These are phyloP conservation scores for Ophiostoma quercus DNA, from an alignment of 2,329 filamentous ascomycete genomes.

Conservation along the genomic window DNA sequence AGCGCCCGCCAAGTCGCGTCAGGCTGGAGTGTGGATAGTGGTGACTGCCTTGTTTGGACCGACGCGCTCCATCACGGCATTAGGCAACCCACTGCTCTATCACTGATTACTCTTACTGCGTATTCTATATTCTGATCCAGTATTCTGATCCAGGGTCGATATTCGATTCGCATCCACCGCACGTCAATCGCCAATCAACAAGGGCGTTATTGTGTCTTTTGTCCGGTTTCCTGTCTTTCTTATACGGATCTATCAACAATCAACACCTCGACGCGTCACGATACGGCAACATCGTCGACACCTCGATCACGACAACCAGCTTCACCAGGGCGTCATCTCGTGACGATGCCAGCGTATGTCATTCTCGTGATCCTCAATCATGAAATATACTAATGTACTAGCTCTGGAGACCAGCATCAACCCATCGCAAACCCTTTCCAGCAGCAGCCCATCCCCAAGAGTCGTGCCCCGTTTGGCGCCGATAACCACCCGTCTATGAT, in stretches of 20 bases:
- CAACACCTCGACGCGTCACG: slow-evolving; percentile 18
- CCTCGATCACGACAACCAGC: not conserved
- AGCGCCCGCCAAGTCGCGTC: slow-evolving; percentile 17
- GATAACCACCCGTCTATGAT: not conserved
- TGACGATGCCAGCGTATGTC: slow-evolving; percentile 29
- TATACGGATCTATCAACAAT: not conserved
- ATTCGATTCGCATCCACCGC: not conserved
- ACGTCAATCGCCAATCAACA: not conserved
- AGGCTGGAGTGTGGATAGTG: not conserved
- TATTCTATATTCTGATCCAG: not conserved
- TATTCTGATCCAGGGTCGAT: not conserved
- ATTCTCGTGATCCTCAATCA: not conserved
- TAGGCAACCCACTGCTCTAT: not conserved
- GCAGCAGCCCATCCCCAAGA: slow-evolving; percentile 14
- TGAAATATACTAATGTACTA: slow-evolving; percentile 33
- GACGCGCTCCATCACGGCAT: slow-evolving; percentile 4
- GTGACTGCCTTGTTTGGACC: slow-evolving; percentile 15
- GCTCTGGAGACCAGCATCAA: slow-evolving; percentile 65
- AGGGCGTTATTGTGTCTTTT: not conserved
- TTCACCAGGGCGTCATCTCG: not conserved
- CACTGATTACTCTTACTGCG: not conserved
- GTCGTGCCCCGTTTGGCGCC: slow-evolving; percentile 10
- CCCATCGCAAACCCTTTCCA: slow-evolving; percentile 72
- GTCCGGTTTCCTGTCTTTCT: not conserved
- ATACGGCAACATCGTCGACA: not conserved